These are phyloP conservation scores for Syncephalastrum sp. DNA, from an alignment of 371 early-diverging fungal genomes.

Conservation along the genomic window DNA sequence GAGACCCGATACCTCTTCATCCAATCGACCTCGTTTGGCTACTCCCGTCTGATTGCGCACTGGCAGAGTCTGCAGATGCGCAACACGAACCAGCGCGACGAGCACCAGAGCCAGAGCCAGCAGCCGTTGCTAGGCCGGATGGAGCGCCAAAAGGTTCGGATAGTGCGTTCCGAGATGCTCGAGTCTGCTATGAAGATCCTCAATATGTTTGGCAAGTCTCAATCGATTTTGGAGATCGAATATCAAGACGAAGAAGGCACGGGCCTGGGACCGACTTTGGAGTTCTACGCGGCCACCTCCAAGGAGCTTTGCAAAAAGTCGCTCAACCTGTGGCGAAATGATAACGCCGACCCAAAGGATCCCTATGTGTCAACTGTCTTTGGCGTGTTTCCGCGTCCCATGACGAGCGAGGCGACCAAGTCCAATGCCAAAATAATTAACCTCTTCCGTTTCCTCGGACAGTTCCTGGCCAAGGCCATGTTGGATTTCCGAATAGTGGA, in stretches of 20 bases:
- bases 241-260: slow-evolving; percentile 94
- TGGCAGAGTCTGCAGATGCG: slow-evolving; percentile 59
- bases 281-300: slow-evolving; percentile 85
- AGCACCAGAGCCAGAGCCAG: slow-evolving; percentile 23
- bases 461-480: slow-evolving; percentile 87
- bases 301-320: slow-evolving; percentile 67
- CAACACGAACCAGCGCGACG: slow-evolving; percentile 24
- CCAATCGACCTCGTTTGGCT: slow-evolving; percentile 85
- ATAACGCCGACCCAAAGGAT: slow-evolving; percentile 20
- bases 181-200: slow-evolving; percentile 82
- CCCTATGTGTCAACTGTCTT: slow-evolving; percentile 43
- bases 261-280: slow-evolving; percentile 92
- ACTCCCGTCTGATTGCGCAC: slow-evolving; percentile 68
- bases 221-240: slow-evolving; percentile 83
- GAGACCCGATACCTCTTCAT: slow-evolving; percentile 78
- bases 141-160: slow-evolving; percentile 82
- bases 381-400: slow-evolving; percentile 79
- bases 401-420: slow-evolving; percentile 27
- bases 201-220: slow-evolving; percentile 70
- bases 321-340: slow-evolving; percentile 64
- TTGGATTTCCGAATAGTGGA: slow-evolving; percentile 87
- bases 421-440: slow-evolving; percentile 48
- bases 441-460: slow-evolving; percentile 73
- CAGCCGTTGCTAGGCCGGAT: slow-evolving; percentile 66
- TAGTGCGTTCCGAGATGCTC: slow-evolving; percentile 72